These are phyloP conservation scores for Aquilaria sinensis DNA, from an alignment of 345 rosid genomes.

Conservation along the genomic window DNA sequence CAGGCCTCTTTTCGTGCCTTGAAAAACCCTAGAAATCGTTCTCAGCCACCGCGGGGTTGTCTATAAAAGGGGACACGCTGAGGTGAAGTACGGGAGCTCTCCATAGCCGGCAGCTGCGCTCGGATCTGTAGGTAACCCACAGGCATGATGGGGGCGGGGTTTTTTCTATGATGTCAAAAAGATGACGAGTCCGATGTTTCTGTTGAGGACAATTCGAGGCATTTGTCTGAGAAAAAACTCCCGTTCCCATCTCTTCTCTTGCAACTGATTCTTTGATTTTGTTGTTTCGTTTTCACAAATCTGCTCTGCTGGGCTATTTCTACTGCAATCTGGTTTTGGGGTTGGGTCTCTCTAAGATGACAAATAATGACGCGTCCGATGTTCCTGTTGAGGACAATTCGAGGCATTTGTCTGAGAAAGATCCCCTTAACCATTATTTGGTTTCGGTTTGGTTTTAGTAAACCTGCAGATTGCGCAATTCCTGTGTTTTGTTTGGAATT, in stretches of 20 bases:
- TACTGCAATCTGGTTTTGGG: too few relatives aligned
- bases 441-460: not conserved
- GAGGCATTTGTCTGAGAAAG: slow-evolving; percentile 71
- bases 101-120: too few relatives aligned
- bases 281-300: not conserved
- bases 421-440: not conserved
- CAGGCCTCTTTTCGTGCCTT: too few relatives aligned
- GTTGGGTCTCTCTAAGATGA: slow-evolving; percentile 24
- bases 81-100: too few relatives aligned
- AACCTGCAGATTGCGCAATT: not conserved
- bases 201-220: slow-evolving; percentile 55
- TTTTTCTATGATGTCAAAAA: slow-evolving; percentile 26
- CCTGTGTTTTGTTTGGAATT: too few relatives aligned
- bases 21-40: too few relatives aligned
- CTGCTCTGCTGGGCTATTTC: too few relatives aligned
- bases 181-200: slow-evolving; percentile 53
- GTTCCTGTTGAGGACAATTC: slow-evolving; percentile 37
- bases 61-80: too few relatives aligned
- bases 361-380: slow-evolving; percentile 51
- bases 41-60: too few relatives aligned
- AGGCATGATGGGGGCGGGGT: too few relatives aligned
- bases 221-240: slow-evolving; percentile 55
- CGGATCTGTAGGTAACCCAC: too few relatives aligned
- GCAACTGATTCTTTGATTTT: not conserved
- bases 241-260: not conserved